Conservation (phyloP, 371 early-diverging fungal genomes). For the Mucor sp. region DNA sequence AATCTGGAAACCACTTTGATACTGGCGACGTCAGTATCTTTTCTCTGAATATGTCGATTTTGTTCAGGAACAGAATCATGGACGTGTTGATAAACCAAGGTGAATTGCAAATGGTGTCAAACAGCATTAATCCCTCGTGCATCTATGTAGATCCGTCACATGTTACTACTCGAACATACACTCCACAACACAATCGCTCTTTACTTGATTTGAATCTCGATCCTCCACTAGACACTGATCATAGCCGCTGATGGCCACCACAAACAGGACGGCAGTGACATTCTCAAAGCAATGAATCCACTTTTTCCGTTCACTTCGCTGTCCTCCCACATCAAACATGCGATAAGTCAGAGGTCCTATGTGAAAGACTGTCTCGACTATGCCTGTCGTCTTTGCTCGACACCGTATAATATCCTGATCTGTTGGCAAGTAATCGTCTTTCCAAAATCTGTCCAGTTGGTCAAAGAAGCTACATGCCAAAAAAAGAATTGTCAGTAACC, state of each 20-base stretch:
- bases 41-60: slow-evolving; percentile 76
- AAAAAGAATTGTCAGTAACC: neutral
- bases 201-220: slow-evolving; percentile 49
- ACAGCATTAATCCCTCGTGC: slow-evolving; percentile 75
- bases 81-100: slow-evolving; percentile 75
- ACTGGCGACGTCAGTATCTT: slow-evolving; percentile 76
- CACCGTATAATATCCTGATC: slow-evolving; percentile 84
- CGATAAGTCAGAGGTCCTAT: slow-evolving; percentile 60
- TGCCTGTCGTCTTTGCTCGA: slow-evolving; percentile 85
- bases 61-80: slow-evolving; percentile 83
- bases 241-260: slow-evolving; percentile 74
- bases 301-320: slow-evolving; percentile 88
- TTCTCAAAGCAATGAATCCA: slow-evolving; percentile 95
- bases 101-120: slow-evolving; percentile 78
- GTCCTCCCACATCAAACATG: slow-evolving; percentile 83
- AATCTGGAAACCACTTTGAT: slow-evolving; percentile 86
- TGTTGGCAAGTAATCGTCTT: slow-evolving; percentile 20
- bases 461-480: slow-evolving; percentile 12
- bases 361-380: slow-evolving; percentile 73
- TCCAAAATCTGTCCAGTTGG: slow-evolving; percentile 9
- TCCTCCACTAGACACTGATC: slow-evolving; percentile 83
- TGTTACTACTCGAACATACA: neutral
- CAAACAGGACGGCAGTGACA: slow-evolving; percentile 76
- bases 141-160: slow-evolving; percentile 44
- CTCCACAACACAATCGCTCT: neutral